A percentile compares a stretch with the other conserved stretches of the same genome.
phyloP scores from a whole-genome alignment of 345 rosid species.

The Trapa incisa region DNA sequence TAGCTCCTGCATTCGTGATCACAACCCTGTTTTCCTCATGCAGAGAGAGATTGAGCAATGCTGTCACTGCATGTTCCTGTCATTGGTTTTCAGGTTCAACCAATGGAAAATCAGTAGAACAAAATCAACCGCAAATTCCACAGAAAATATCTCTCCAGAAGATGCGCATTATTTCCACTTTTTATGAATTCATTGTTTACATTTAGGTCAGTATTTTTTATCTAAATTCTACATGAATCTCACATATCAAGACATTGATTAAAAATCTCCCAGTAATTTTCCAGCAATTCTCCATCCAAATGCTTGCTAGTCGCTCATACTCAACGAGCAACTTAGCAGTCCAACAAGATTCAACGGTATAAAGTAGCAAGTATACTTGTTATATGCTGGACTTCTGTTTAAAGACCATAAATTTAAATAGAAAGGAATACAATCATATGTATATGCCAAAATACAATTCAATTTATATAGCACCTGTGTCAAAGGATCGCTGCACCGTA shows the following conservation, averaged over 20 bases:
- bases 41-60: conserved; percentile 70
- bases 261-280: no score
- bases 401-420: no score
- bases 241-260: no score
- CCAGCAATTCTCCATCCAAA: no score
- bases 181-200: not conserved
- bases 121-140: not conserved
- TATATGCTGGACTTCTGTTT: no score
- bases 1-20: conserved; percentile 59
- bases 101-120: not conserved
- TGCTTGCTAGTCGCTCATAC: no score
- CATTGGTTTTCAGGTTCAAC: not conserved
- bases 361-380: no score
- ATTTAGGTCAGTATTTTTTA: not conserved
- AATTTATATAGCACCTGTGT: conserved; percentile 27
- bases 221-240: no score
- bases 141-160: not conserved
- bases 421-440: not conserved
- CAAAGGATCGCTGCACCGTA: conserved; percentile 75
- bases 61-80: conserved; percentile 81
- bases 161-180: not conserved
- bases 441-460: not conserved
- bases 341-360: no score
- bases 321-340: no score
- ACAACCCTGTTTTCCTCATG: conserved; percentile 52